Base-by-base conservation (phyloP, 75 land plant genomes). In the Adiantum capillusveneris region DNA sequence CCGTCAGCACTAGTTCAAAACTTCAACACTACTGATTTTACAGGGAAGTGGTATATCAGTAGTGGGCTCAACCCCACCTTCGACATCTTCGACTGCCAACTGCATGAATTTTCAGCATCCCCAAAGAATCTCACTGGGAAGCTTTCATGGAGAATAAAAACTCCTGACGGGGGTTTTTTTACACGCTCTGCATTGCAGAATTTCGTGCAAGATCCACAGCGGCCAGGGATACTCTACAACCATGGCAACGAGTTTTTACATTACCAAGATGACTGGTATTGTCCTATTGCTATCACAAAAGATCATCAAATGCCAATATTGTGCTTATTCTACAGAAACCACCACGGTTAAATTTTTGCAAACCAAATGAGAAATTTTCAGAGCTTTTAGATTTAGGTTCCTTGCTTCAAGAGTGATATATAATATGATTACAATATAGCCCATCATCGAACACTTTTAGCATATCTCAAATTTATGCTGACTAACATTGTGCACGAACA, bases 241-340 rank as follows among this genome's bases (percentile, higher is more conserved):
- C 96, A 94, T 75, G 84, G 81, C 60, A 89, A 89, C 53, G 98
- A 90, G 60, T 94, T 81, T 70, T 85, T 94, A 59, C 91, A 94
- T 62, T 89, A 94, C 56, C 72, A 89, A 72, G 98, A 94, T 67
- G 98, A 94, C 65, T 94, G 98, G 98, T 92, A 68, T 39, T 43
- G 39, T 44, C 1, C 5, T 60, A 25, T 26, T n/a, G 9, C 55
- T 17, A n/a, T n/a, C n/a, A n/a, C n/a, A n/a, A n/a, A n/a, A n/a
- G n/a, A n/a, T n/a, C n/a, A n/a, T n/a, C n/a, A n/a, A n/a, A n/a
- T n/a, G n/a, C n/a, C n/a, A n/a, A n/a, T n/a, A n/a, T n/a, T n/a
- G n/a, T n/a, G n/a, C n/a, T n/a, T n/a, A n/a, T n/a, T n/a, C n/a
- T n/a, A n/a, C n/a, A n/a, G n/a, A n/a, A n/a, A n/a, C n/a, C n/a